Evolutionary conservation across 108 stramenopile species (phyloP), one percentile per base, ranked within the genome.

Genomic region (Cyclotella kingstonii): DNA sequence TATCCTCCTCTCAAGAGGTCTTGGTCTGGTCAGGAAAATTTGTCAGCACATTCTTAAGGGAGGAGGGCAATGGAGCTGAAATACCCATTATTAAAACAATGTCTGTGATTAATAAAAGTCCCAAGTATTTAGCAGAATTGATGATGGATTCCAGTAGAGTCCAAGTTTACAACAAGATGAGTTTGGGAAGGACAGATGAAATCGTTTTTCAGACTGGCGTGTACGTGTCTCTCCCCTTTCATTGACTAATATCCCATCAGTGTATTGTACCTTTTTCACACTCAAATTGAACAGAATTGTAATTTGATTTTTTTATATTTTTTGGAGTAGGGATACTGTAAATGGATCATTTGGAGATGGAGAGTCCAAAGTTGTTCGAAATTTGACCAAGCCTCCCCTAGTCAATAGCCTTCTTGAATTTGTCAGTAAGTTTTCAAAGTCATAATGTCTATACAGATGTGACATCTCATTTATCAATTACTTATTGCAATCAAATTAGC

Each of bases 141-240:
- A 43, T 93, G 15, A 81, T 93, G 87, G 89, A 93, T 63, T 90
- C 87, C 19, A 63, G 47, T 25, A 79, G 65, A 47, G 89, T 93
- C 23, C 75, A 78, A 21, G 58, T 72, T 15, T 93, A 93, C 69
- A 93, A 93, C 57, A 84, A 83, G 53, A 75, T 88, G 87, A 93
- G 92, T 74, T 35, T 88, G 53, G 92, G 92, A 14, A 67, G 92
- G 54, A 77, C 63, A 23, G 92, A 93, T 68, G 63, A 82, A 8
- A 29, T 40, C 19, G 54, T 70, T 2, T 61, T 71, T 46, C 81
- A 82, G 60, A 49, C 6, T 9, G 74, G 78, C 15, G 40, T 80
- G 68, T 57, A 41, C 53, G 63, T 65, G 26, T 9, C 42, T 7
- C 38, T 12, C 9, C 6, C 15, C 6, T 44, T 10, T 31, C 5